Evolutionary conservation across 2,329 filamentous ascomycete species (phyloP).

Genomic region (Xylariaceae sp.): DNA sequence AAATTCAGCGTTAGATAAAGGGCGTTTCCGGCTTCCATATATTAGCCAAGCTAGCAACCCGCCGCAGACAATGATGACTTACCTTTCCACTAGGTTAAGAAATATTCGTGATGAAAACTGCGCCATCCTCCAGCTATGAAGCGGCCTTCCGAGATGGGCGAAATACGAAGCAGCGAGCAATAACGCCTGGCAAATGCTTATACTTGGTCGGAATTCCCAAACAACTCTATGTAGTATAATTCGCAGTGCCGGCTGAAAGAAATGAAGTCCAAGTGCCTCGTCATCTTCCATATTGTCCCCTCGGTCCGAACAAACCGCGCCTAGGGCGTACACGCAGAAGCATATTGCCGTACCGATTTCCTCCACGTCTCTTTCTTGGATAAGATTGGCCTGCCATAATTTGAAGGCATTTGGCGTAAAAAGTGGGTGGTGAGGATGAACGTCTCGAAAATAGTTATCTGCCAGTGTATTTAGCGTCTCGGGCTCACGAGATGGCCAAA

Average conservation of each 20-base stretch:
- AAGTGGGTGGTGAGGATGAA: slow-evolving; percentile 41
- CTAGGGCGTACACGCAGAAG: slow-evolving; percentile 42
- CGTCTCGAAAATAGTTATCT: slow-evolving; percentile 39
- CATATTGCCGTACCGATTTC: slow-evolving; percentile 40
- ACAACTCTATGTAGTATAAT: slow-evolving; percentile 38
- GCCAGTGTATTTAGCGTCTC: slow-evolving; percentile 32
- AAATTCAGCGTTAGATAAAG: slow-evolving; percentile 25
- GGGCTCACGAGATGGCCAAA: slow-evolving; percentile 35
- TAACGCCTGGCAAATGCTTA: slow-evolving; percentile 39
- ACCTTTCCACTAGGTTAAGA: slow-evolving; percentile 38
- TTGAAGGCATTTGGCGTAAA: slow-evolving; percentile 36
- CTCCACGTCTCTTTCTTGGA: slow-evolving; percentile 30
- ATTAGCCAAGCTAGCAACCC: slow-evolving; percentile 6
- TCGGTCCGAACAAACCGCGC: slow-evolving; percentile 29
- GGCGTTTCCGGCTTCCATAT: slow-evolving; percentile 21
- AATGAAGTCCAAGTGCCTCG: slow-evolving; percentile 36
- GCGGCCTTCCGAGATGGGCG: slow-evolving; percentile 40
- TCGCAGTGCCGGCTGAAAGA: slow-evolving; percentile 41
- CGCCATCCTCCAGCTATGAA: slow-evolving; percentile 42
- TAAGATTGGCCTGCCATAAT: slow-evolving; percentile 33
- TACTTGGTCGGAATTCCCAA: slow-evolving; percentile 39
- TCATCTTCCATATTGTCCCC: slow-evolving; percentile 24
- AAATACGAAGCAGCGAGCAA: slow-evolving; percentile 44
- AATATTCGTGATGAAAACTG: slow-evolving; percentile 38
- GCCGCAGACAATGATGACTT: slow-evolving; percentile 4